Conservation (phyloP, 345 rosid species). For the Mallotus nudiflorus region DNA sequence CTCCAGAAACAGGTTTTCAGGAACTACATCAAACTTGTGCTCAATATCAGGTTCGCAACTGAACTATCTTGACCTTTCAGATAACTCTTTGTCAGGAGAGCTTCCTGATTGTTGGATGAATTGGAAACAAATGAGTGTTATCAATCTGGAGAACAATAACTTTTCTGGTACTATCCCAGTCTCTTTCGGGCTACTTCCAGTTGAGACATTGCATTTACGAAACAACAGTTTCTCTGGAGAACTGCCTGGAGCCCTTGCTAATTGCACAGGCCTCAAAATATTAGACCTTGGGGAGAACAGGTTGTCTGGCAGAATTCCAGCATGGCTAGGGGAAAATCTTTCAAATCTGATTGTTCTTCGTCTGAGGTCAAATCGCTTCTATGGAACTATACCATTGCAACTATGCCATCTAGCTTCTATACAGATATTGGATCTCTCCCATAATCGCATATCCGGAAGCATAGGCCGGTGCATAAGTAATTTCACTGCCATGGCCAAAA, state of each 20-base stretch:
- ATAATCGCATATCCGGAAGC: conserved; percentile 16
- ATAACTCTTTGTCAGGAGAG: conserved; percentile 6
- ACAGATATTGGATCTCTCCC: conserved; percentile 24
- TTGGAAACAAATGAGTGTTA: not conserved
- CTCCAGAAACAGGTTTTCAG: conserved; percentile 7
- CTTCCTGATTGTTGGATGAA: conserved; percentile 16
- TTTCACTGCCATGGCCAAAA: conserved; percentile 19
- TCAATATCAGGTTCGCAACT: not conserved
- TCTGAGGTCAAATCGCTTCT: conserved; percentile 14
- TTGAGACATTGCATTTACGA: not conserved
- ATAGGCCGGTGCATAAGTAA: conserved; percentile 20
- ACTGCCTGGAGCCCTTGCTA: not conserved
- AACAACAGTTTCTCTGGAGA: conserved; percentile 12
- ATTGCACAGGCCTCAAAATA: not conserved
- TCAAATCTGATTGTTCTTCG: not conserved
- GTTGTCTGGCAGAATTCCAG: not conserved
- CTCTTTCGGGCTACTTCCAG: not conserved
- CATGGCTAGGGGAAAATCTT: conserved; percentile 8
- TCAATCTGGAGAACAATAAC: not conserved
- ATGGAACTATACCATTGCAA: conserved; percentile 18
- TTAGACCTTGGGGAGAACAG: not conserved
- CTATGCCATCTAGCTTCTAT: conserved; percentile 16
- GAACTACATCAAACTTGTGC: conserved; percentile 4
- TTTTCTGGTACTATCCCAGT: not conserved
- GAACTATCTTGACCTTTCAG: conserved; percentile 9